A percentile compares a stretch with the other conserved stretches of the same genome.
Evolutionary conservation across 2,329 filamentous ascomycete species (phyloP).

Genomic region (Pseudogymnoascus sp.): DNA sequence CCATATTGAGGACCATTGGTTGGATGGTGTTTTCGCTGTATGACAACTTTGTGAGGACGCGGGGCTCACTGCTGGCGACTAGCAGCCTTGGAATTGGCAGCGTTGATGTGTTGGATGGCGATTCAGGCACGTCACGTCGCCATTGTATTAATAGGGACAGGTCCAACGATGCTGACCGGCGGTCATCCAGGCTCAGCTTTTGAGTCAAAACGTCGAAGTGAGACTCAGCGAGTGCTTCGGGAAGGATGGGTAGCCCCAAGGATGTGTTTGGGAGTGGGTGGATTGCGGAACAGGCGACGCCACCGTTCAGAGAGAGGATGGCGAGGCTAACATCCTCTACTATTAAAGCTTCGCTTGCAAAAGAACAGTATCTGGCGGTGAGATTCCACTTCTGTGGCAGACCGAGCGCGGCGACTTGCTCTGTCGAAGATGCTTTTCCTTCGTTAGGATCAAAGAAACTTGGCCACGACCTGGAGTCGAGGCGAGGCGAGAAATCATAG

Average conservation of each 20-base stretch:
- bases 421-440: constrained; percentile 1
- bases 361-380: constrained; percentile 64
- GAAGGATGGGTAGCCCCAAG: constrained; percentile 39
- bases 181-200: constrained; percentile 74
- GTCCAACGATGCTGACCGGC: constrained; percentile 65
- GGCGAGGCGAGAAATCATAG: constrained; percentile 73
- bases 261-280: constrained; percentile 29
- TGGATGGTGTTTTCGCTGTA: constrained; percentile 30
- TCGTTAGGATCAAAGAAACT: constrained; percentile 64
- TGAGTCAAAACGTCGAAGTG: constrained; percentile 67
- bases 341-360: constrained; percentile 55
- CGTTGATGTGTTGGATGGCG: constrained; percentile 49
- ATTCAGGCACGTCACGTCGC: constrained; percentile 45
- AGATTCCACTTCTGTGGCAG: constrained; percentile 77
- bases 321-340: constrained; percentile 58
- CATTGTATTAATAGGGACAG: constrained; percentile 69
- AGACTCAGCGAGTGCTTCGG: constrained; percentile 62
- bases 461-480: constrained; percentile 76
- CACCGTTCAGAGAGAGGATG: constrained; percentile 52
- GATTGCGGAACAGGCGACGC: constrained; percentile 47
- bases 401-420: constrained; percentile 40
- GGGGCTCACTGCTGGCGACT: constrained; percentile 75
- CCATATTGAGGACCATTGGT: constrained; percentile 34
- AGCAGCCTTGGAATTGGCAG: constrained; percentile 73
- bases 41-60: constrained; percentile 55